phyloP scores from a whole-genome alignment of 768 basidiomycete species.

The Hericium erinaceus region DNA sequence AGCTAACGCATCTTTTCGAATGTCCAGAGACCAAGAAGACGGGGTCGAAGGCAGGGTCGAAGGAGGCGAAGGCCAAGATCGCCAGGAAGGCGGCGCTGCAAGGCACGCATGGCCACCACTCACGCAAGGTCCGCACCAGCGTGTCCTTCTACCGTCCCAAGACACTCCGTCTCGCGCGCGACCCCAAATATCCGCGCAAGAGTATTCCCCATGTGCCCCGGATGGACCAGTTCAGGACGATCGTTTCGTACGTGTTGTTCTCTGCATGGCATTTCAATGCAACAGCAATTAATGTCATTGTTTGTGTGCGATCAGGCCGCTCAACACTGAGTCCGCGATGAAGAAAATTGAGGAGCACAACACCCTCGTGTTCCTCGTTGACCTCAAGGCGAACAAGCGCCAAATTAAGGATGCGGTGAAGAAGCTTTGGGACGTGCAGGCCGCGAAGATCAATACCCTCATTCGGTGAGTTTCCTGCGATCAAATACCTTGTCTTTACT shows the following conservation, averaged over 20 bases:
- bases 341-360: constrained; percentile 99
- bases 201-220: constrained; percentile 84
- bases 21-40: constrained; percentile 6
- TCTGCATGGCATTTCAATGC: not conserved
- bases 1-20: not conserved
- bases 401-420: constrained; percentile 99
- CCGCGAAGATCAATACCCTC: constrained; percentile 94
- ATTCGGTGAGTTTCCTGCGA: constrained; percentile 59
- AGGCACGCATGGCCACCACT: constrained; percentile 65
- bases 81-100: constrained; percentile 96
- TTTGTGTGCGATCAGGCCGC: constrained; percentile 36
- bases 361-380: constrained; percentile 97
- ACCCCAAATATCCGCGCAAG: constrained; percentile 93
- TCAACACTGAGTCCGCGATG: constrained; percentile 97
- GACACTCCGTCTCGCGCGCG: constrained; percentile 76
- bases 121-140: constrained; percentile 75
- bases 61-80: constrained; percentile 71
- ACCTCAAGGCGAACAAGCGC: constrained; percentile 92
- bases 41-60: constrained; percentile 24
- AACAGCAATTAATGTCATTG: not conserved
- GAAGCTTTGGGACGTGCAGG: constrained; percentile 97
- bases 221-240: constrained; percentile 95
- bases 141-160: constrained; percentile 96
- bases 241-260: constrained; percentile 62
- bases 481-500: not conserved